Percentiles rank a stretch among this genome's conserved stretches.
Conservation (phyloP, 441 rosid species). For the Syzygium syzygioides region DNA sequence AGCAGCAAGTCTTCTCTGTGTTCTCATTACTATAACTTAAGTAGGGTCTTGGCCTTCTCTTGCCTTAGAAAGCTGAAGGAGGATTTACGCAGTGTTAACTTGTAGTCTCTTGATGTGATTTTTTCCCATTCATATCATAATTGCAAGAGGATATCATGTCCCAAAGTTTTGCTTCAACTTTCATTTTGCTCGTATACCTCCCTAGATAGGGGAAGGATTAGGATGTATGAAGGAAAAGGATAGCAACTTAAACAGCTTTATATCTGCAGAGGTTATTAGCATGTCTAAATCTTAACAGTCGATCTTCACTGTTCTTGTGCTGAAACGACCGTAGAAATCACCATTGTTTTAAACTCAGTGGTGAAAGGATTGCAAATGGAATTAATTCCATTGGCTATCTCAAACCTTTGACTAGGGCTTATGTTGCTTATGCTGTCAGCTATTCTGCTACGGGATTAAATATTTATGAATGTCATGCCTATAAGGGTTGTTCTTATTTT, state of each 20-base stretch:
- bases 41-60: neutral
- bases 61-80: neutral
- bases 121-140: neutral
- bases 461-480: neutral
- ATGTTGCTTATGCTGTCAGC: neutral
- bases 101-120: neutral
- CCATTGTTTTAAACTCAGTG: neutral
- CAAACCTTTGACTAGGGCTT: neutral
- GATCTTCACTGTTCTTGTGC: neutral
- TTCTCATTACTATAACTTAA: neutral
- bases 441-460: neutral
- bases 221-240: neutral
- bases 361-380: neutral
- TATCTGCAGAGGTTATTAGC: neutral
- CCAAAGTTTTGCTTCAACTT: neutral
- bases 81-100: neutral
- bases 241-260: neutral
- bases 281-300: neutral
- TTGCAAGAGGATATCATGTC: neutral
- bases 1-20: neutral
- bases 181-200: neutral
- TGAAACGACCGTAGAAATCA: neutral
- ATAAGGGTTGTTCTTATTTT: neutral
- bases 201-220: neutral
- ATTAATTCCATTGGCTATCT: neutral